Conservation (phyloP, 257 asterid species). For the Penstemon davidsonii region DNA sequence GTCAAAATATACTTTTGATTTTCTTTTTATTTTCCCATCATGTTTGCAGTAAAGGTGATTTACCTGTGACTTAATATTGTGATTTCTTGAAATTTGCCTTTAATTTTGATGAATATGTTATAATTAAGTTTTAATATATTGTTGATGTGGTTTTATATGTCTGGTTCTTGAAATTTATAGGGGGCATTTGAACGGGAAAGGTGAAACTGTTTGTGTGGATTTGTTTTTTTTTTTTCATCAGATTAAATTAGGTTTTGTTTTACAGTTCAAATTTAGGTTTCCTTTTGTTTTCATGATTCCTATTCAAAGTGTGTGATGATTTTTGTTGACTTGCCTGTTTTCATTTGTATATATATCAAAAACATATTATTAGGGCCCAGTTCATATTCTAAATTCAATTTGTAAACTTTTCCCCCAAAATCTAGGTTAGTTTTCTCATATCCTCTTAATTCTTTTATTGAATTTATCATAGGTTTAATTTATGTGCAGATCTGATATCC, state of each 20-base stretch:
- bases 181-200: conserved; percentile 23
- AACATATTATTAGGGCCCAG: conserved; percentile 13
- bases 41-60: conserved; percentile 28
- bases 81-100: conserved; percentile 23
- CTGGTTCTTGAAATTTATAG: conserved; percentile 5
- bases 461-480: conserved; percentile 20
- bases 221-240: conserved; percentile 1
- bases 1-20: conserved; percentile 29
- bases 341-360: conserved; percentile 14
- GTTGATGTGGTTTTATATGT: conserved; percentile 4
- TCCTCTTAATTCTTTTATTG: conserved; percentile 17
- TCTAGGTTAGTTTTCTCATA: conserved; percentile 23
- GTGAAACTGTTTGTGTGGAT: conserved; percentile 16
- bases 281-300: conserved; percentile 2
- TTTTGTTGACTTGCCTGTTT: conserved; percentile 21
- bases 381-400: conserved; percentile 18
- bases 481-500: conserved; percentile 36
- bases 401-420: not conserved
- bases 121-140: conserved; percentile 10
- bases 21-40: conserved; percentile 20
- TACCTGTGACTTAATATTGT: conserved; percentile 19
- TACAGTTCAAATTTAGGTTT: conserved; percentile 23
- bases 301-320: conserved; percentile 8
- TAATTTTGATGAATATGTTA: conserved; percentile 1
- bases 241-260: conserved; percentile 27